phyloP scores from a whole-genome alignment of 1,139 yeast genomes.

The Nakaseomyces uthaithaninus region DNA sequence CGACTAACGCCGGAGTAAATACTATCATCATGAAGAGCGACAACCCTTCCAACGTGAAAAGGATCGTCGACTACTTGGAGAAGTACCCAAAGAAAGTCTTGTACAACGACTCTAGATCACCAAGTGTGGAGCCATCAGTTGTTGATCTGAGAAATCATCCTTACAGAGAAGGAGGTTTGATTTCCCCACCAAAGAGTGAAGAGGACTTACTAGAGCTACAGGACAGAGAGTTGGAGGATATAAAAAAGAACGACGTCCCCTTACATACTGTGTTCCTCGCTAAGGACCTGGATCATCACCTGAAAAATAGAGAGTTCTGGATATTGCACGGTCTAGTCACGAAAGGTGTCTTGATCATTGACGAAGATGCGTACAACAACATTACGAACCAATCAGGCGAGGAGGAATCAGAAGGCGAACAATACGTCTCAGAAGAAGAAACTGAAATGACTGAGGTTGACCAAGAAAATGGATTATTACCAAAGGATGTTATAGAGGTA shows the following conservation, averaged over 20 bases:
- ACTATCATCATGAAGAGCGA: constrained; percentile 74
- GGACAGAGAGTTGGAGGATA: constrained; percentile 25
- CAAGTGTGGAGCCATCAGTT: not conserved
- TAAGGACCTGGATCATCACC: constrained; percentile 48
- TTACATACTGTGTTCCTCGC: constrained; percentile 81
- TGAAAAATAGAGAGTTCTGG: constrained; percentile 81
- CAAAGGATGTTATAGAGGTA: constrained; percentile 74
- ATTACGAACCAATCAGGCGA: not conserved
- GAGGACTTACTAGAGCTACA: constrained; percentile 39
- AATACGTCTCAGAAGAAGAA: constrained; percentile 3
- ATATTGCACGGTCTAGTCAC: constrained; percentile 79
- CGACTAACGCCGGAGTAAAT: constrained; percentile 85
- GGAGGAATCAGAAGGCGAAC: not conserved
- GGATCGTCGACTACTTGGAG: constrained; percentile 61
- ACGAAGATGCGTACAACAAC: constrained; percentile 59
- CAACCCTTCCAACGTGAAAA: constrained; percentile 62
- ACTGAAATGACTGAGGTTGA: constrained; percentile 2
- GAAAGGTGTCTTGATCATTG: constrained; percentile 66
- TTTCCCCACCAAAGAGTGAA: constrained; percentile 3
- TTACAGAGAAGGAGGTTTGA: not conserved
- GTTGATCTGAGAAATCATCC: constrained; percentile 3
- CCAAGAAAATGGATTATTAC: constrained; percentile 55
- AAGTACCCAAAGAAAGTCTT: constrained; percentile 5
- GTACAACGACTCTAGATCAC: not conserved
- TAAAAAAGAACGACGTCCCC: constrained; percentile 44